Conservation (phyloP, 2,329 filamentous ascomycete species). For the Bipolaris sorokiniana region DNA sequence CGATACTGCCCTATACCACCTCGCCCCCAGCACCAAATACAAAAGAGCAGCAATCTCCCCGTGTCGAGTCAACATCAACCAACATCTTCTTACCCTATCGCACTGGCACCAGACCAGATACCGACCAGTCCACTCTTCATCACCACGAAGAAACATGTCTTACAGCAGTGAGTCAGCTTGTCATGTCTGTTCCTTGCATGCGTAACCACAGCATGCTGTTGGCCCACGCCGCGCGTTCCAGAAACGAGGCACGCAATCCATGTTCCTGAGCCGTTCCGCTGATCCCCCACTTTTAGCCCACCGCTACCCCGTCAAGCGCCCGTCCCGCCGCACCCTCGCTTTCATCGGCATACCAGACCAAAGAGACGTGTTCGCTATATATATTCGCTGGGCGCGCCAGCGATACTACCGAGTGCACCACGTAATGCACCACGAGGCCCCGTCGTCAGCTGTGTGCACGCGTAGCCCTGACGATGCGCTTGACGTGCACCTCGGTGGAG, state of each 20-base stretch:
- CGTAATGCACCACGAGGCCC: constrained; percentile 49
- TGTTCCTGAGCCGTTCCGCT: neutral
- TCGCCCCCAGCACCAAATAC: neutral
- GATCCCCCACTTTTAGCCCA: constrained; percentile 8
- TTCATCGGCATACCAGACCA: constrained; percentile 29
- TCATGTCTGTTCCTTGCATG: neutral
- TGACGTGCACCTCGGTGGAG: neutral
- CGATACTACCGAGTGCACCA: constrained; percentile 14
- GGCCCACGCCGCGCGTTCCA: neutral
- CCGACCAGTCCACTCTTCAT: neutral
- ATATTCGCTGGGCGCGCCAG: constrained; percentile 30
- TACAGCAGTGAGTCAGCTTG: constrained; percentile 12
- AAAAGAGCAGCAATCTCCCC: neutral
- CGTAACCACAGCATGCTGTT: neutral
- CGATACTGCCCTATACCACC: neutral
- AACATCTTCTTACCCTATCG: neutral
- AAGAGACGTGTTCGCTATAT: constrained; percentile 30
- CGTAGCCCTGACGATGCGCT: constrained; percentile 36
- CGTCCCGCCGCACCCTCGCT: constrained; percentile 23
- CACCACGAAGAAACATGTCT: constrained; percentile 11
- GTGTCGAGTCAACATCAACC: neutral
- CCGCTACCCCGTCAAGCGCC: constrained; percentile 9
- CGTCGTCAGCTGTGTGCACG: constrained; percentile 87
- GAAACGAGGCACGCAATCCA: neutral
- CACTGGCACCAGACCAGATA: neutral